Evolutionary conservation across 139 green algal species (phyloP), one percentile per base, ranked within the genome.

Genomic region (Coccomyxa sp.): DNA sequence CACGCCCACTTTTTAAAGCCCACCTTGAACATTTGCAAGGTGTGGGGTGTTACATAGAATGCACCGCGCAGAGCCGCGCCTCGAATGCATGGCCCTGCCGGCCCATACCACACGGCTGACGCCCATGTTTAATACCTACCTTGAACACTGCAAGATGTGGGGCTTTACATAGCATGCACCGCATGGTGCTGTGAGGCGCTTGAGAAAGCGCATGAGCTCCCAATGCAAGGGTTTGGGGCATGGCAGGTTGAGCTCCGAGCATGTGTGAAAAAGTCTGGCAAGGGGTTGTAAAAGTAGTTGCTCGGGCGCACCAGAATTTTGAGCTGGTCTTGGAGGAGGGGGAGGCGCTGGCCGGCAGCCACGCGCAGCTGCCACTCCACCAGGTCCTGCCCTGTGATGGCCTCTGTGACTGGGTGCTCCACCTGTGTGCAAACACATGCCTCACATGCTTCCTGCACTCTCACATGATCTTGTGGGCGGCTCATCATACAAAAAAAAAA

Each of bases 291-390:
- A 7, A 51, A 7, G 38, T 51, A 7, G 38, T 51, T 51, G 38
- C 38, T 51, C 7, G 38, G 3, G 38, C 81, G 58, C 15, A 84
- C 81, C 71, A 67, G 28, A 12, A 86, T 76, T 0, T 30, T 67
- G 0, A 93, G 45, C 28, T 92, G 57, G 0, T 88, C 60, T 83
- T 95, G 91, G 0, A n/a, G 18, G 27, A 92, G 77, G 17, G 89
- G 90, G 58, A 94, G 85, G 13, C 38, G 23, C 80, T 87, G 81
- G 12, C 94, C 95, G 13, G 89, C 86, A 15, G 94, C 95, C 77
- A 98, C 93, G 25, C 83, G 80, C 83, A 98, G 91, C 89, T 98
- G 95, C 92, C 91, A 94, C 85, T 96, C 94, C 79, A 98, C 95
- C 60, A 98, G 85, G 85, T 98, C 95, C 78, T 94, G 67, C 0